Base-by-base conservation (phyloP, 1,284 basidiomycete species). In the Chiua sp. region DNA sequence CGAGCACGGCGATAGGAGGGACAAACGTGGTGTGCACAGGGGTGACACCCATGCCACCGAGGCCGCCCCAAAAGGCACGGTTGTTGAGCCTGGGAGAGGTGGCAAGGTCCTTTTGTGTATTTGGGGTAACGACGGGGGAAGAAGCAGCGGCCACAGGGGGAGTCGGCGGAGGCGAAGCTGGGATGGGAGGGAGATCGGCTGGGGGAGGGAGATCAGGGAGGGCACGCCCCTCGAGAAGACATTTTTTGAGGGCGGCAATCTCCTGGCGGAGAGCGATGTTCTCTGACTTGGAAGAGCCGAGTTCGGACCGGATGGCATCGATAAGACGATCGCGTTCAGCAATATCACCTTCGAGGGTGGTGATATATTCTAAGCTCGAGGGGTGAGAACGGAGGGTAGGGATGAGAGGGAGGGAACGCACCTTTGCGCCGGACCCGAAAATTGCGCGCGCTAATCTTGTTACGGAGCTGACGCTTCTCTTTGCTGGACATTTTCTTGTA, bases 391-490 rank as follows among this genome's bases (percentile, higher is more conserved):
- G 18, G 5, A 33, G 3, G 26, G 51, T 55, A 20, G n/a, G 53
- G 48, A 50, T 32, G 42, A 53, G 47, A 47, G 62, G 55, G 42
- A 42, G 32, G 16, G 51, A 59, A 77, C 80, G 62, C 53, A 90
- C 92, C 92, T 82, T 98, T 98, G 77, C 96, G 84, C 50, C 96
- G 82, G 39, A 96, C 93, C 33, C 97, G 84, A 80, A 98, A 98
- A 73, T 97, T 98, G 61, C 96, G 82, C 2, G 97, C 97, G 66
- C 90, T 93, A 64, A 98, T 96, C 87, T 98, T 98, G 81, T 98
- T 98, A 59, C 97, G 80, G 46, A 98, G 81, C 77, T 98, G 97
- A 20, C 97, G 82, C 79, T 98, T 98, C 79, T 98, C 96, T 79
- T 98, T 98, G 73, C 88, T 92, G 22, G 87, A 88, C 82, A 99